A percentile compares a stretch with the other conserved stretches of the same genome.
These are phyloP conservation scores for Clonostachys byssicola DNA, from an alignment of 2,329 filamentous ascomycete species.

Conservation along the genomic window DNA sequence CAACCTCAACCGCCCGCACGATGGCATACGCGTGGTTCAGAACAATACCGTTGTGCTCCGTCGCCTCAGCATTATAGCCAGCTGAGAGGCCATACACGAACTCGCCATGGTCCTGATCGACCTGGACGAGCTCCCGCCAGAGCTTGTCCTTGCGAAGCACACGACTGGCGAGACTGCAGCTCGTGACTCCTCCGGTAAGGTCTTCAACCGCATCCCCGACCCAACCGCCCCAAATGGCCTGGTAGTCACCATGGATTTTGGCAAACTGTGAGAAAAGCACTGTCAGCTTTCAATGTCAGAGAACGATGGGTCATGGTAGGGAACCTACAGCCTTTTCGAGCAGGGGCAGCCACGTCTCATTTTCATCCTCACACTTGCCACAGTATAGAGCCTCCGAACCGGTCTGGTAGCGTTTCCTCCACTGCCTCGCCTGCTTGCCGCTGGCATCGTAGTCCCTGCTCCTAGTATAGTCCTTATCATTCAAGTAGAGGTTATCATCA, in stretches of 20 bases:
- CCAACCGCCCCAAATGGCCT: slow-evolving; percentile 63
- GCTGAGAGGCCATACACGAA: slow-evolving; percentile 47
- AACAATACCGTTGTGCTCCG: too few relatives aligned
- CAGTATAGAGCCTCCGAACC: slow-evolving; percentile 68
- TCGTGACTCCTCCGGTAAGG: slow-evolving; percentile 52
- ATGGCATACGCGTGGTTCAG: too few relatives aligned
- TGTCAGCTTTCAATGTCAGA: too few relatives aligned
- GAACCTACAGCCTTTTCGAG: slow-evolving; percentile 58
- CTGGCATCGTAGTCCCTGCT: slow-evolving; percentile 27
- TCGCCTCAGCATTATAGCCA: too few relatives aligned
- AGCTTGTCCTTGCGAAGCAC: slow-evolving; percentile 65
- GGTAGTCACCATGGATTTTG: slow-evolving; percentile 70
- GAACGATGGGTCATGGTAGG: background rate
- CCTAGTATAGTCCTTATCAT: slow-evolving; percentile 32
- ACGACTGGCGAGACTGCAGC: slow-evolving; percentile 48
- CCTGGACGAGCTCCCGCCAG: slow-evolving; percentile 64
- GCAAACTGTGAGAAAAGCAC: slow-evolving; percentile 40
- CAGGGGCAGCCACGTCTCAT: slow-evolving; percentile 72
- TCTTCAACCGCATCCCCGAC: slow-evolving; percentile 49
- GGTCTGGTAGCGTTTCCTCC: slow-evolving; percentile 59
- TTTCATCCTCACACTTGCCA: slow-evolving; percentile 61
- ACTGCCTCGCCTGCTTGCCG: slow-evolving; percentile 53
- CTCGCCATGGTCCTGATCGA: slow-evolving; percentile 47
- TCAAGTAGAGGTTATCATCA: slow-evolving; percentile 55
- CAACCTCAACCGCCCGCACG: slow-evolving; percentile 38